phyloP scores from a whole-genome alignment of 2,329 filamentous ascomycete species.

The Exserohilum turcica region DNA sequence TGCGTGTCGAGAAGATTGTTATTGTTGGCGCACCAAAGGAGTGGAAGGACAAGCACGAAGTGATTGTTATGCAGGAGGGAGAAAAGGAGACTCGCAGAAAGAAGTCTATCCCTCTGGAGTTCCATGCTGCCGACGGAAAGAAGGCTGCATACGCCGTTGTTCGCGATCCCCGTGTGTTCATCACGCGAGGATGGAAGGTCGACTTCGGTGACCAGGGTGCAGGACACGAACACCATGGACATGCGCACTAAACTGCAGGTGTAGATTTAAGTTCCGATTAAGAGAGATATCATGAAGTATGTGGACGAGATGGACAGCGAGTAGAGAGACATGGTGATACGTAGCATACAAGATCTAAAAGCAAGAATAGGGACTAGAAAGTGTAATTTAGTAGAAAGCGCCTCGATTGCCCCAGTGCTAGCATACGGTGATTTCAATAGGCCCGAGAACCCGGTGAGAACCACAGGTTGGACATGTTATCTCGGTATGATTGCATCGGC shows the following conservation, averaged over 20 bases:
- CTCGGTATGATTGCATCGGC: no score
- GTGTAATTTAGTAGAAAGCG: not conserved
- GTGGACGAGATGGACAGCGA: not conserved
- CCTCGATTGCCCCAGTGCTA: no score
- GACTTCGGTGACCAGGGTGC: conserved; percentile 51
- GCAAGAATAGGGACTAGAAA: not conserved
- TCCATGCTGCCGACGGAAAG: conserved; percentile 56
- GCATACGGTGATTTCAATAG: no score
- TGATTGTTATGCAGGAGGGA: conserved; percentile 67
- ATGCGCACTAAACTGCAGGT: conserved; percentile 22
- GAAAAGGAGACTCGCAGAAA: conserved; percentile 51
- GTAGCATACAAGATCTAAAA: not conserved
- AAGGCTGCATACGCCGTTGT: conserved; percentile 68
- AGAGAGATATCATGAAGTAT: not conserved
- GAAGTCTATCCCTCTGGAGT: conserved; percentile 64
- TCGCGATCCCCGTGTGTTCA: conserved; percentile 65
- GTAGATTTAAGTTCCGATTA: not conserved
- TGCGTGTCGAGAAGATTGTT: conserved; percentile 82
- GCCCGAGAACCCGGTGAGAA: no score
- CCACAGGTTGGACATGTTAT: no score
- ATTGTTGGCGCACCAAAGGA: conserved; percentile 75
- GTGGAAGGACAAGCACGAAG: conserved; percentile 70
- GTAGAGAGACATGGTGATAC: not conserved
- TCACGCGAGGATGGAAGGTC: conserved; percentile 69
- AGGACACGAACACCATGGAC: conserved; percentile 30